Evolutionary conservation across 768 basidiomycete genomes (phyloP).

Genomic region (Pleurotus sapidus): DNA sequence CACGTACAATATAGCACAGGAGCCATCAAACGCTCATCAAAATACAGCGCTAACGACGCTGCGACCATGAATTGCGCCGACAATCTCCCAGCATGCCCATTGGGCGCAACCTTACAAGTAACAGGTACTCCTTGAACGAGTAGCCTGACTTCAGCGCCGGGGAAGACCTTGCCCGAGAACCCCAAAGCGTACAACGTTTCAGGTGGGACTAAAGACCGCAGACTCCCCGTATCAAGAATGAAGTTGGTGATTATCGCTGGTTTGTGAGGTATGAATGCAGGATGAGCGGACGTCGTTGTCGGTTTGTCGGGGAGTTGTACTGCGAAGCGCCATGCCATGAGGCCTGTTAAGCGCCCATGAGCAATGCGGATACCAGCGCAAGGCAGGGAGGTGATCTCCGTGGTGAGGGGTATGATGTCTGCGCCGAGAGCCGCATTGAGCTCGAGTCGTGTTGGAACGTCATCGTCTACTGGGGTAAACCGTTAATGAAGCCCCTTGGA

Average conservation of each 20-base stretch:
- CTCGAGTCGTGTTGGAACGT: constrained; percentile 14
- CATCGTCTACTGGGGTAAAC: background rate
- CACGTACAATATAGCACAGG: constrained; percentile 21
- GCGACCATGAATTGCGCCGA: constrained; percentile 19
- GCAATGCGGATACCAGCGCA: constrained; percentile 24
- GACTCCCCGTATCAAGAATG: constrained; percentile 21
- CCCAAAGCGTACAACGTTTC: constrained; percentile 17
- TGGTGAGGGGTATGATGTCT: constrained; percentile 16
- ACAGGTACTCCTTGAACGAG: constrained; percentile 19
- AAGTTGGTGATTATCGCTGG: constrained; percentile 18
- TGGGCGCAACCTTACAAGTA: constrained; percentile 15
- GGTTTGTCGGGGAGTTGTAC: constrained; percentile 10
- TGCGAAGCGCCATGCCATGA: constrained; percentile 23
- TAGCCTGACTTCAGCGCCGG: constrained; percentile 17
- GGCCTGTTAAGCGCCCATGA: constrained; percentile 17
- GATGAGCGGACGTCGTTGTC: background rate
- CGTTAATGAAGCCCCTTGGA: background rate
- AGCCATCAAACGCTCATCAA: constrained; percentile 17
- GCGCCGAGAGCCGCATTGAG: constrained; percentile 18
- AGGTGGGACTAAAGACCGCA: constrained; percentile 14
- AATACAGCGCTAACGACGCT: constrained; percentile 20
- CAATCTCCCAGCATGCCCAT: constrained; percentile 19
- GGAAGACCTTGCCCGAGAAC: constrained; percentile 9
- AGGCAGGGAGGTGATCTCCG: constrained; percentile 18
- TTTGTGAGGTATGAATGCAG: background rate